These are phyloP conservation scores for Leccinum angustisporum DNA, from an alignment of 1,284 basidiomycete genomes.

Conservation along the genomic window DNA sequence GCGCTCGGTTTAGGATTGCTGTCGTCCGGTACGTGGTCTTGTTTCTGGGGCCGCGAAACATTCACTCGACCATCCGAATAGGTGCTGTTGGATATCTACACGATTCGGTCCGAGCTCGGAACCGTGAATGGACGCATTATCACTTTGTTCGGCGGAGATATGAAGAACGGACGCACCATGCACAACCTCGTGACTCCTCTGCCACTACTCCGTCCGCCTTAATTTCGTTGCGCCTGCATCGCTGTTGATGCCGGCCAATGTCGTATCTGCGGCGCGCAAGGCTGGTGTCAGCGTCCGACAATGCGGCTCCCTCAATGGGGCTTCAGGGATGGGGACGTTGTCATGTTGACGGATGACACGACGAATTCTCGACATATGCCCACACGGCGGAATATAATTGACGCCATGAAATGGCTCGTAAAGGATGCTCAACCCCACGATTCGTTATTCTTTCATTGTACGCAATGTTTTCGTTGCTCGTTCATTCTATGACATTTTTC, in stretches of 20 bases:
- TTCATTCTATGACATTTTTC: neutral
- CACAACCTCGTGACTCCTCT: conserved; percentile 94
- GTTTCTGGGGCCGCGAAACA: neutral
- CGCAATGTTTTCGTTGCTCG: conserved; percentile 18
- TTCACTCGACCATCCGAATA: conserved; percentile 30
- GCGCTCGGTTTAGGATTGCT: conserved; percentile 63
- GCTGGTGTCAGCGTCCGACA: conserved; percentile 81
- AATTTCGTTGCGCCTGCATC: conserved; percentile 94
- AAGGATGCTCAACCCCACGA: conserved; percentile 71
- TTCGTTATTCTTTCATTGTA: conserved; percentile 87
- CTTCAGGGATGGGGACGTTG: conserved; percentile 72
- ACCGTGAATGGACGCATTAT: conserved; percentile 97
- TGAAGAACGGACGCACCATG: conserved; percentile 98
- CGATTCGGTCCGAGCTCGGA: conserved; percentile 96
- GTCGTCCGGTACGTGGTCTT: conserved; percentile 40
- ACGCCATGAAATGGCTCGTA: conserved; percentile 89
- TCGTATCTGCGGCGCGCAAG: conserved; percentile 81
- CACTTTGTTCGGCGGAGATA: conserved; percentile 86
- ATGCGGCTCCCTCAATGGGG: conserved; percentile 68
- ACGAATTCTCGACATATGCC: conserved; percentile 61
- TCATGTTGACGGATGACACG: conserved; percentile 77
- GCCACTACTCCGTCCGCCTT: conserved; percentile 90
- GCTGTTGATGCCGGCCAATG: conserved; percentile 89
- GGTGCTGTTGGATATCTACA: conserved; percentile 94
- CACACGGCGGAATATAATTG: conserved; percentile 77